A percentile compares a stretch with the other conserved stretches of the same genome.
phyloP scores from a whole-genome alignment of 371 early-diverging fungal species.

The Fennellomyces sp. region DNA sequence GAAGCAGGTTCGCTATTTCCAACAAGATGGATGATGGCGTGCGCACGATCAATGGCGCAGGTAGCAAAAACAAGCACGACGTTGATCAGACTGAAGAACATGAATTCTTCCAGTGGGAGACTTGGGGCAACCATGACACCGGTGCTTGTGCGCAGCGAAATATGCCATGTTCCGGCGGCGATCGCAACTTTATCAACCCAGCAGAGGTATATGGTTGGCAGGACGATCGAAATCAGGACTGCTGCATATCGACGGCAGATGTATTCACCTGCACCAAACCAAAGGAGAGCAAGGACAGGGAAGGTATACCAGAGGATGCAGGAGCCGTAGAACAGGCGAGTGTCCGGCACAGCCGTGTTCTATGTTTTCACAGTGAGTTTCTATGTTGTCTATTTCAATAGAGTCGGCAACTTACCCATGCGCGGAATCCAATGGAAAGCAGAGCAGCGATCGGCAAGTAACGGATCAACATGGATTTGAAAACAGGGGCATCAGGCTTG shows the following conservation, averaged over 20 bases:
- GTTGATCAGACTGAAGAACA: constrained; percentile 62
- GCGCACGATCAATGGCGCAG: constrained; percentile 56
- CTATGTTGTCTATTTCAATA: not conserved
- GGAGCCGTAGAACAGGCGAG: constrained; percentile 55
- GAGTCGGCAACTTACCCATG: constrained; percentile 38
- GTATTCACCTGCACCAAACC: constrained; percentile 59
- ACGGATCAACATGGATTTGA: constrained; percentile 29
- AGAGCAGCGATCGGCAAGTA: constrained; percentile 38
- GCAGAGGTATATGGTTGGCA: constrained; percentile 57
- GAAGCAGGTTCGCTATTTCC: not conserved
- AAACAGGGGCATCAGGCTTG: constrained; percentile 23
- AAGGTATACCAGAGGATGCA: constrained; percentile 58
- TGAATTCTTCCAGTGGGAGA: constrained; percentile 65
- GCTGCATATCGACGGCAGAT: constrained; percentile 40
- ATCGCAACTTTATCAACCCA: constrained; percentile 59
- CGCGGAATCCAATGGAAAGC: constrained; percentile 29
- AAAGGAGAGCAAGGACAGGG: constrained; percentile 59
- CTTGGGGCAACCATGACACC: constrained; percentile 45
- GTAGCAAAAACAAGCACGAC: constrained; percentile 63
- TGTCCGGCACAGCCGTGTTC: constrained; percentile 37
- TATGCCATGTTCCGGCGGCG: constrained; percentile 59
- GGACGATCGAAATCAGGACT: constrained; percentile 30
- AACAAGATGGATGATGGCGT: constrained; percentile 35
- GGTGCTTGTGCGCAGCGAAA: constrained; percentile 46
- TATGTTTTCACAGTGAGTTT: constrained; percentile 4